Evolutionary conservation across 1,284 basidiomycete genomes (phyloP).

Genomic region (Puccinia triticina): DNA sequence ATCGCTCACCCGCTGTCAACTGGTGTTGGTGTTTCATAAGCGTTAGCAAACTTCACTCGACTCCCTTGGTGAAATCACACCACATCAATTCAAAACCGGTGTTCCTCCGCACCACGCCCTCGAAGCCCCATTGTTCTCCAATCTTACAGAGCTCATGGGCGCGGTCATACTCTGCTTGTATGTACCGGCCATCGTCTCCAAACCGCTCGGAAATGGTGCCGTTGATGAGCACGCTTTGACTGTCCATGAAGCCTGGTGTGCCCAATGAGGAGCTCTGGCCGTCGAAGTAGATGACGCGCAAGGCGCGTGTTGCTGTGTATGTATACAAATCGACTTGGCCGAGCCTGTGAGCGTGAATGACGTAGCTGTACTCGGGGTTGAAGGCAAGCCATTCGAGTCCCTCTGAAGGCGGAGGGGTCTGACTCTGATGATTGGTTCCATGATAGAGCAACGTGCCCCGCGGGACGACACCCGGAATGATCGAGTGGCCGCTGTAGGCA

Average conservation of each 20-base stretch:
- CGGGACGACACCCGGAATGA: no score
- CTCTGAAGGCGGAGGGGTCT: no score
- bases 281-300: slow-evolving; percentile 64
- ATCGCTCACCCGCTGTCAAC: no score
- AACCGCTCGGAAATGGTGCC: slow-evolving; percentile 62
- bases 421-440: no score
- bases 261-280: slow-evolving; percentile 63
- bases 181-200: not conserved
- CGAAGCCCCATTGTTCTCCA: slow-evolving; percentile 39
- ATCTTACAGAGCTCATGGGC: slow-evolving; percentile 48
- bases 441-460: no score
- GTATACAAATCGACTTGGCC: slow-evolving; percentile 58
- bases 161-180: slow-evolving; percentile 30
- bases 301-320: slow-evolving; percentile 60
- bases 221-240: no score
- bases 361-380: no score
- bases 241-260: slow-evolving; percentile 61
- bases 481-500: no score
- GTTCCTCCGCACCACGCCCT: slow-evolving; percentile 54
- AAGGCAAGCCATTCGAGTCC: no score
- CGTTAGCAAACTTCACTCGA: slow-evolving; percentile 37
- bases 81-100: slow-evolving; percentile 54
- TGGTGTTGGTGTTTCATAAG: no score
- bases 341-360: no score
- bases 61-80: slow-evolving; percentile 19